Evolutionary conservation across 1,284 basidiomycete species (phyloP), one percentile per base, ranked within the genome.

Genomic region (Veloboletus limbatus): DNA sequence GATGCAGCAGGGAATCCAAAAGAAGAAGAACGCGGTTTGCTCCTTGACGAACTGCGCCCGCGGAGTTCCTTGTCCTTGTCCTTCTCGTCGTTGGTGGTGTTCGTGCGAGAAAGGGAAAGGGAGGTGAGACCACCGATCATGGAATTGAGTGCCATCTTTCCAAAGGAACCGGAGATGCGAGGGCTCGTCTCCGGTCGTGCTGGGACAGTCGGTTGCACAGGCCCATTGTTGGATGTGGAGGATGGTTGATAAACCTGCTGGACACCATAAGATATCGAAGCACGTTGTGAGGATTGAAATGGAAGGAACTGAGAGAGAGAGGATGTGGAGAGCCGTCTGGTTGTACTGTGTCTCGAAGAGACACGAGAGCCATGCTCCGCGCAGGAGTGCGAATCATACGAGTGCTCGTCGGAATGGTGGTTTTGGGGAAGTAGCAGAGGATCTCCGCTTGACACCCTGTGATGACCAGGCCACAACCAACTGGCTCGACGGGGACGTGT

Each of bases 101-200:
- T 74, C 6, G 75, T 74, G 36, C 82, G 76, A 1, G 76, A 70
- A 44, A 87, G 72, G 1, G 81, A 76, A 3, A 85, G 72, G 2
- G 76, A 72, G 21, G 81, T 79, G 21, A 86, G 70, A 1, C 79
- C 79, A 20, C 78, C 78, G 68, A 87, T 82, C 81, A 87, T 80
- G 24, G 82, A 84, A 52, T 76, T 79, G 44, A 88, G 70, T 0
- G 83, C 77, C 68, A 76, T 78, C 56, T 78, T 81, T 31, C 76
- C 70, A 57, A 84, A 84, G 0, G 80, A 78, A 43, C 74, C 75
- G 14, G 68, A 56, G 21, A 52, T 49, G 33, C 69, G 68, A 22
- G 68, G 37, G 21, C 56, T 52, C 35, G 53, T 40, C 10, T 72
- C 73, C 4, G 65, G 59, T 34, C 67, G 51, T 50, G 64, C 14